Evolutionary conservation across 202 grass and related monocot species (phyloP), one percentile per base, ranked within the genome.

Genomic region (Brachypodium distachyon): DNA sequence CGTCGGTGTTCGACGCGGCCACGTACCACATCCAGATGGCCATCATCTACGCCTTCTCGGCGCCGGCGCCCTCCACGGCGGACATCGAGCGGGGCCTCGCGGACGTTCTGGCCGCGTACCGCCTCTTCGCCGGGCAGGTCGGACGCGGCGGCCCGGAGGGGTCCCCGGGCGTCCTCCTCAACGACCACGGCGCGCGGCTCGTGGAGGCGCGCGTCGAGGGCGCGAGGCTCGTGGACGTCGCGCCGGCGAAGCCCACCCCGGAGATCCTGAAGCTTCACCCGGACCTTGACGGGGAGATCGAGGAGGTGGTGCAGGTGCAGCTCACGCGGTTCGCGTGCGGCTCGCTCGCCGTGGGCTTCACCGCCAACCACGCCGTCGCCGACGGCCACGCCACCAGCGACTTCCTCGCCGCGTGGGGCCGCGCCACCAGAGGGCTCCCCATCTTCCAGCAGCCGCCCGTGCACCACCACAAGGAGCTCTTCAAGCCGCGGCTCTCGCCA

Each of bases 401-500:
- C 54, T 93, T 93, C 81, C 81, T 89, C 44, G 77, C 82, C 17
- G 83, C 87, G 0, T 93, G 90, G 90, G 87, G 83, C n/a, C 88
- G 77, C 13, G 84, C 88, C 26, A 44, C 88, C 8, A 77, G 84
- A 0, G 81, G 84, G 21, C 59, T 87, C 10, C 34, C 40, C 40
- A 0, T 21, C 39, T 14, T 73, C 1, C 60, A 5, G 4, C 3
- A 76, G 13, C 41, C 76, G 4, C 74, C 81, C 4, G 63, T 78
- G 6, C 63, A 79, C 14, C 43, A 79, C 84, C 68, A 56, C 48
- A 10, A 14, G 4, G 56, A 28, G 18, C 25, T 93, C 6, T 90
- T 90, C 81, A 36, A 0, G 1, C 84, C 81, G 1, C 87, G 90
- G 0, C 8, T 79, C 56, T 81, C 87, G 21, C 84, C 74, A 1